phyloP scores from a whole-genome alignment of 192 early-diverging fungal species.

The Coemansia sp. region DNA sequence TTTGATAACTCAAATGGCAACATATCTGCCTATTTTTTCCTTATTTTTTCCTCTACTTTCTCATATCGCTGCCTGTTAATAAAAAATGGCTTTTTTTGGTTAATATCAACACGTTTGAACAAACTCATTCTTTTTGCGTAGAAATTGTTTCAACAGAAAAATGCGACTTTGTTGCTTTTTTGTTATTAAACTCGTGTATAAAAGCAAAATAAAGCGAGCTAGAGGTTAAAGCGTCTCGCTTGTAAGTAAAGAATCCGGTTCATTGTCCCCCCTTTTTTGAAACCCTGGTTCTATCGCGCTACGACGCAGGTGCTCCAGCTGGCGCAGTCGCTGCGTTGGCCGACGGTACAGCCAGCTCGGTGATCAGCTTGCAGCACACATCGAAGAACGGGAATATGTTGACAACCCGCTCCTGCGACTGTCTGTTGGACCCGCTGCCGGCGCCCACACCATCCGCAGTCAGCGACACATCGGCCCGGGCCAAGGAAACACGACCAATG shows the following conservation, averaged over 20 bases:
- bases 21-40: neutral
- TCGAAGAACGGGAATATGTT: slow-evolving; percentile 92
- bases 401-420: slow-evolving; percentile 57
- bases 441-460: slow-evolving; percentile 53
- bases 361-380: slow-evolving; percentile 90
- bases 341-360: slow-evolving; percentile 83
- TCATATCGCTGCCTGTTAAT: too few species aligned
- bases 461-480: slow-evolving; percentile 50
- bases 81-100: too few species aligned
- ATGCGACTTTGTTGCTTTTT: too few species aligned
- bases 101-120: too few species aligned
- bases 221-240: too few species aligned
- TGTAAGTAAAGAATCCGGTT: too few species aligned
- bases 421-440: slow-evolving; percentile 48
- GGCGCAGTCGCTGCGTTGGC: neutral
- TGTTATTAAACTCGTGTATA: too few species aligned
- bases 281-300: too few species aligned
- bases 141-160: too few species aligned
- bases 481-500: slow-evolving; percentile 50
- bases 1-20: neutral
- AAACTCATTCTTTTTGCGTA: too few species aligned
- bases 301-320: neutral
- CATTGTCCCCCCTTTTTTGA: too few species aligned
- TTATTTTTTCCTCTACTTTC: neutral
- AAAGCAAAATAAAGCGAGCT: too few species aligned